Percentiles rank a stretch among this genome's conserved stretches.
Evolutionary conservation across 2,329 filamentous ascomycete species (phyloP).

Genomic region (Microthyrium microscopicum): DNA sequence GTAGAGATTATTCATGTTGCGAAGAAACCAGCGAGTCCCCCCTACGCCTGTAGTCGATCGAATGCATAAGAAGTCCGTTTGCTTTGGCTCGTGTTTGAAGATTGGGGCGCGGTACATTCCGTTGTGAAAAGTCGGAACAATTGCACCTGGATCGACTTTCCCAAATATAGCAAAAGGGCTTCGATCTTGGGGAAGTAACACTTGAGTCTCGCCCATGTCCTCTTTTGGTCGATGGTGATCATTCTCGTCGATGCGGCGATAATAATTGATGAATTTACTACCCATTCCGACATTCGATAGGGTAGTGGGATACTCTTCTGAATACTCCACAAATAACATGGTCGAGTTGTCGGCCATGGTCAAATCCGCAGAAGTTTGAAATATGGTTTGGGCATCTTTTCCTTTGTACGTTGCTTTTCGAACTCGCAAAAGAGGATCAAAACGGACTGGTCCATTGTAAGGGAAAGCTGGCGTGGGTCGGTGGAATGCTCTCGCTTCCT

Average conservation of each 20-base stretch:
- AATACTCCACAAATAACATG: constrained; percentile 83
- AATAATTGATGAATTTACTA: constrained; percentile 90
- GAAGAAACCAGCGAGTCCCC: constrained; percentile 68
- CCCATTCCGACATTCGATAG: constrained; percentile 97
- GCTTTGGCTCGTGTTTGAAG: constrained; percentile 66
- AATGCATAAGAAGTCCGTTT: constrained; percentile 73
- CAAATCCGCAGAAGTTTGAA: constrained; percentile 63
- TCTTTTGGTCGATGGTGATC: constrained; percentile 59
- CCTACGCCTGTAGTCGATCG: constrained; percentile 62
- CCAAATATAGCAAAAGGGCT: constrained; percentile 94
- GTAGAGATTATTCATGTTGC: constrained; percentile 80
- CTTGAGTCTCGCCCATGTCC: constrained; percentile 75
- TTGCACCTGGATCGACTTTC: constrained; percentile 78
- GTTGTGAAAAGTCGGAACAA: constrained; percentile 81
- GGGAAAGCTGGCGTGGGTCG: constrained; percentile 62
- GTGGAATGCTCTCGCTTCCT: constrained; percentile 69
- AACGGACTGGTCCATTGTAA: constrained; percentile 50
- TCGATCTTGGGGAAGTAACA: constrained; percentile 82
- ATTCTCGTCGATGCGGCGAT: constrained; percentile 67
- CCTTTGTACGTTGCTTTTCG: constrained; percentile 23
- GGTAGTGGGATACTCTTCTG: constrained; percentile 79
- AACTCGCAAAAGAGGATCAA: constrained; percentile 40
- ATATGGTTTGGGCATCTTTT: constrained; percentile 70
- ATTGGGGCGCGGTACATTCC: constrained; percentile 90
- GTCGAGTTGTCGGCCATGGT: constrained; percentile 79